phyloP scores from a whole-genome alignment of 1,284 basidiomycete species.

The Peniophora sp. region DNA sequence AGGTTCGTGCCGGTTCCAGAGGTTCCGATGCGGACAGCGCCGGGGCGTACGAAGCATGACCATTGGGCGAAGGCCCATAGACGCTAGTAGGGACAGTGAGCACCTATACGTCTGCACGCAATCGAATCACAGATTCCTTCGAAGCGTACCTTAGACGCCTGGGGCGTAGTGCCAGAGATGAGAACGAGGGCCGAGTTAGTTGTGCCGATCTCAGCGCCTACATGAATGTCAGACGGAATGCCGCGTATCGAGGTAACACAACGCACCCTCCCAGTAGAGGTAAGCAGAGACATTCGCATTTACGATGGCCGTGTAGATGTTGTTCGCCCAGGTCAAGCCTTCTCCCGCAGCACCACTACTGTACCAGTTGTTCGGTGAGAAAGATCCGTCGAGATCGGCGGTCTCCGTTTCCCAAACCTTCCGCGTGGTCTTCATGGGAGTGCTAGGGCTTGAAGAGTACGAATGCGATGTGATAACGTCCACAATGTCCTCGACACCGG shows the following conservation, averaged over 20 bases:
- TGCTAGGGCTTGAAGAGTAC: constrained; percentile 10
- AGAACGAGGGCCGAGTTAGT: constrained; percentile 13
- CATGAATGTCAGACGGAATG: background rate
- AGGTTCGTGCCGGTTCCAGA: constrained; percentile 9
- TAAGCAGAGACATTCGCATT: constrained; percentile 14
- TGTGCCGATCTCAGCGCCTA: constrained; percentile 13
- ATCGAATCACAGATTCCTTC: too few species aligned
- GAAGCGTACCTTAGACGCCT: constrained; percentile 11
- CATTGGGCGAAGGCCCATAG: constrained; percentile 18
- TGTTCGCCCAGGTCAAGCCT: constrained; percentile 15
- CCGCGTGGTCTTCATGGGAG: constrained; percentile 11
- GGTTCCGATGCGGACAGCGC: constrained; percentile 14
- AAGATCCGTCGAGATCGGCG: constrained; percentile 13
- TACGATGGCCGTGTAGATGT: constrained; percentile 15
- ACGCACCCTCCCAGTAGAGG: constrained; percentile 15
- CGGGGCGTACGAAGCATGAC: constrained; percentile 16
- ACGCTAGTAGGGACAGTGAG: too few species aligned
- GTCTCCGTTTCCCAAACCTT: constrained; percentile 16
- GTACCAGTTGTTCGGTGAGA: constrained; percentile 13
- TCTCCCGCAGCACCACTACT: constrained; percentile 13
- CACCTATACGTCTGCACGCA: too few species aligned
- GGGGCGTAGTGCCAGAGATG: constrained; percentile 10
- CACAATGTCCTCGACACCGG: constrained; percentile 11
- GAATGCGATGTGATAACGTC: constrained; percentile 17
- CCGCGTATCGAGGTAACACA: too few species aligned